Percentiles rank a stretch among this genome's conserved stretches.
Conservation (phyloP, 495 filamentous ascomycete genomes). For the Hypoxylon fragiforme region DNA sequence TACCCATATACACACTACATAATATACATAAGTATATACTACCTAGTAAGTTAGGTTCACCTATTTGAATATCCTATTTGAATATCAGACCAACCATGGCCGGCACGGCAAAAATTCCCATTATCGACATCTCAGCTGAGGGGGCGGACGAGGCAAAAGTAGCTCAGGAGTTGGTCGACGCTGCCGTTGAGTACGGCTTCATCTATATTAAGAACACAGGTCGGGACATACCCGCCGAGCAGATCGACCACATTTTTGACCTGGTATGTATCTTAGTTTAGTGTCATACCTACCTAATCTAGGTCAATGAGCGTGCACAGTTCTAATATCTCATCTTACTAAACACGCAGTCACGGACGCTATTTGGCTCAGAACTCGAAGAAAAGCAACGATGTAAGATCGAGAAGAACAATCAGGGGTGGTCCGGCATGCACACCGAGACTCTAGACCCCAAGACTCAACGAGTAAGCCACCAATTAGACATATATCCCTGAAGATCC, state of each 20-base stretch:
- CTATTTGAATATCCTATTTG: too few relatives aligned
- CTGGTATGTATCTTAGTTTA: conserved; percentile 55
- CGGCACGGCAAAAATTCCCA: conserved; percentile 63
- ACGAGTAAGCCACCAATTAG: conserved; percentile 55
- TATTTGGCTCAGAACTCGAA: conserved; percentile 71
- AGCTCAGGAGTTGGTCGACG: conserved; percentile 74
- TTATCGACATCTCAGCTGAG: conserved; percentile 74
- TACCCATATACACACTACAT: too few relatives aligned
- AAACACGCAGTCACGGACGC: conserved; percentile 64
- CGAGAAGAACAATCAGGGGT: conserved; percentile 79
- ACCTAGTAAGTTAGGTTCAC: background rate
- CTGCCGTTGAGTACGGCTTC: conserved; percentile 81
- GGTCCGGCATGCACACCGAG: conserved; percentile 86
- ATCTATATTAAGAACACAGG: conserved; percentile 77
- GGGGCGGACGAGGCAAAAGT: conserved; percentile 56
- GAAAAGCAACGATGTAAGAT: conserved; percentile 79
- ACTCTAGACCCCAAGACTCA: conserved; percentile 84
- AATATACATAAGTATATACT: background rate
- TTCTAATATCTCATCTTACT: conserved; percentile 5
- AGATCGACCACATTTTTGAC: conserved; percentile 74
- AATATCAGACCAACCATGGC: conserved; percentile 41
- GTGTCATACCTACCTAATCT: background rate
- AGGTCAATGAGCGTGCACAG: too few relatives aligned
- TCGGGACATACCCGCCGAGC: conserved; percentile 63
- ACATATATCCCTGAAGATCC: background rate